These are phyloP conservation scores for Fusarium zealandicum DNA, from an alignment of 2,329 filamentous ascomycete genomes.

Conservation along the genomic window DNA sequence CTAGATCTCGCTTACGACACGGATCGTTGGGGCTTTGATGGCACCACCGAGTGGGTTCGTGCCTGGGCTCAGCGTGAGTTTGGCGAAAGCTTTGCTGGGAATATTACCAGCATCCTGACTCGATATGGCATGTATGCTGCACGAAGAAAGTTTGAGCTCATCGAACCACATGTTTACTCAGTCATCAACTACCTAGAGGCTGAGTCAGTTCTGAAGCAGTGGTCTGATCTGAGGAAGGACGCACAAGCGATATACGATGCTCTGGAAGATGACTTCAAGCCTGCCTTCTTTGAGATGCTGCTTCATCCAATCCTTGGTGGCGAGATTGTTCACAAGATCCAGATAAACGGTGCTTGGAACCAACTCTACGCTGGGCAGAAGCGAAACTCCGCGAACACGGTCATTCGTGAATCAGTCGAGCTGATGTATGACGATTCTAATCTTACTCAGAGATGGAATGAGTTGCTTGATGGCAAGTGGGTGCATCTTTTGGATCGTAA, in stretches of 20 bases:
- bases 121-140: conserved; percentile 62
- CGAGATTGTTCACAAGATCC: conserved; percentile 59
- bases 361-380: conserved; percentile 63
- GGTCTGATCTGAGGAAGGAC: conserved; percentile 55
- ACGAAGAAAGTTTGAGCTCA: conserved; percentile 66
- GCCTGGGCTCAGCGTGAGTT: conserved; percentile 61
- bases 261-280: conserved; percentile 52
- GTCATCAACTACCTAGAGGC: conserved; percentile 67
- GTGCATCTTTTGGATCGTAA: conserved; percentile 28
- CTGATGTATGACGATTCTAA: conserved; percentile 33
- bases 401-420: conserved; percentile 27
- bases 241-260: conserved; percentile 55
- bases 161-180: conserved; percentile 64
- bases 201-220: conserved; percentile 60
- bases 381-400: conserved; percentile 61
- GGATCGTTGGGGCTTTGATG: conserved; percentile 43
- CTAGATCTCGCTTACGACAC: conserved; percentile 66
- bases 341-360: conserved; percentile 56
- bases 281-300: conserved; percentile 67
- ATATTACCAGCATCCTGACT: conserved; percentile 53
- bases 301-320: conserved; percentile 67
- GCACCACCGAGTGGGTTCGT: conserved; percentile 51
- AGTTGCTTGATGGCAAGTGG: conserved; percentile 30
- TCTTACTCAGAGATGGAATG: conserved; percentile 30
- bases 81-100: conserved; percentile 51